These are phyloP conservation scores for Elymus sibiricus DNA, from an alignment of 176 grass and related monocot genomes.

Conservation along the genomic window DNA sequence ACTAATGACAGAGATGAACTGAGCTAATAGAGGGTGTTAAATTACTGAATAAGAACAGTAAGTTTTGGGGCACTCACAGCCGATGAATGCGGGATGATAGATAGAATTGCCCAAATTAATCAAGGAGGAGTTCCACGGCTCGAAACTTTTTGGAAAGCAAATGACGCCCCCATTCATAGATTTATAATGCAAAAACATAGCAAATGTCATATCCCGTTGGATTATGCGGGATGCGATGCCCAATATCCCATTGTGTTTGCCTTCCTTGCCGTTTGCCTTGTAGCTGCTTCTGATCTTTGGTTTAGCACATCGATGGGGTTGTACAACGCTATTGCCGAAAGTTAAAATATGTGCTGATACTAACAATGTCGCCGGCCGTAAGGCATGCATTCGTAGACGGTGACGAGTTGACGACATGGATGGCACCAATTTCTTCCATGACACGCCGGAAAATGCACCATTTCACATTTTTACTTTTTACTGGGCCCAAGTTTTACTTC, in stretches of 20 bases:
- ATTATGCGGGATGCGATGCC: background rate
- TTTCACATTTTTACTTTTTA: background rate
- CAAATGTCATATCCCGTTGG: background rate
- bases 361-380: background rate
- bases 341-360: background rate
- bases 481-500: no score
- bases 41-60: background rate
- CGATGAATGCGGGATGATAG: background rate
- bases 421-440: background rate
- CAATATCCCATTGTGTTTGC: background rate
- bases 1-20: background rate
- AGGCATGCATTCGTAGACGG: background rate
- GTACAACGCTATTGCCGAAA: background rate
- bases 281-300: background rate
- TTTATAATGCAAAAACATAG: slow-evolving; percentile 3
- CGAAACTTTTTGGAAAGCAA: background rate
- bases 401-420: background rate
- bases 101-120: background rate
- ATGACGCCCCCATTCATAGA: background rate
- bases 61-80: background rate
- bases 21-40: background rate
- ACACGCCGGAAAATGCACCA: no score
- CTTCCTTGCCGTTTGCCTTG: background rate
- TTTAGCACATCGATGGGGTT: background rate
- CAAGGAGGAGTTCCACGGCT: background rate